Evolutionary conservation across 768 basidiomycete species (phyloP).

Genomic region (Lanmaoa rubissima): DNA sequence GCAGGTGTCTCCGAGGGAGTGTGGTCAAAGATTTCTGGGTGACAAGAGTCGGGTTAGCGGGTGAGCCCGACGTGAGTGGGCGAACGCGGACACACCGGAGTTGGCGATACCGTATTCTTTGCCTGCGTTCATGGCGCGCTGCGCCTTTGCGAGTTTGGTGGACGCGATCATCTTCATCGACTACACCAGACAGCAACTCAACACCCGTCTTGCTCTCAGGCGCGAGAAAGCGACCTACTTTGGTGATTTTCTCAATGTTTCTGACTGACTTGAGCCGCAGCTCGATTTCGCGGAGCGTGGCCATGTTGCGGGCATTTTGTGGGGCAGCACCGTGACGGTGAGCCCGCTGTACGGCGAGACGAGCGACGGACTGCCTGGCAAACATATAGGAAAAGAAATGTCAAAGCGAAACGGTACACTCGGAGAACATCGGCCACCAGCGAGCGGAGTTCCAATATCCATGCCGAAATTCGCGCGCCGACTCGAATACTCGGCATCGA

Average conservation of each 20-base stretch:
- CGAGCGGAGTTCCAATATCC: constrained; percentile 20
- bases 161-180: constrained; percentile 99
- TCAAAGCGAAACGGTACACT: background rate
- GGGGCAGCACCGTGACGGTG: constrained; percentile 39
- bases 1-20: constrained; percentile 63
- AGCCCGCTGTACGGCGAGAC: constrained; percentile 40
- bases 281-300: constrained; percentile 97
- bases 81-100: constrained; percentile 52
- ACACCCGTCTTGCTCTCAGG: background rate
- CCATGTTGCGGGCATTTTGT: constrained; percentile 79
- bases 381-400: constrained; percentile 38
- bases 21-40: constrained; percentile 84
- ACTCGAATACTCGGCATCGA: constrained; percentile 27
- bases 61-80: background rate
- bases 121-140: constrained; percentile 87
- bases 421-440: constrained; percentile 42
- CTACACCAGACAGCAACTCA: constrained; percentile 37
- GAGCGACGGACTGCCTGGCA: constrained; percentile 47
- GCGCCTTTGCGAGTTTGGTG: constrained; percentile 93
- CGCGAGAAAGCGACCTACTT: constrained; percentile 50
- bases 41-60: constrained; percentile 9
- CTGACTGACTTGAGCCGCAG: constrained; percentile 91
- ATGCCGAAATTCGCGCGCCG: constrained; percentile 25
- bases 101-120: constrained; percentile 93
- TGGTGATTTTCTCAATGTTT: constrained; percentile 99